Conservation (phyloP, 2,329 filamentous ascomycete species). For the Alternaria brassicae region DNA sequence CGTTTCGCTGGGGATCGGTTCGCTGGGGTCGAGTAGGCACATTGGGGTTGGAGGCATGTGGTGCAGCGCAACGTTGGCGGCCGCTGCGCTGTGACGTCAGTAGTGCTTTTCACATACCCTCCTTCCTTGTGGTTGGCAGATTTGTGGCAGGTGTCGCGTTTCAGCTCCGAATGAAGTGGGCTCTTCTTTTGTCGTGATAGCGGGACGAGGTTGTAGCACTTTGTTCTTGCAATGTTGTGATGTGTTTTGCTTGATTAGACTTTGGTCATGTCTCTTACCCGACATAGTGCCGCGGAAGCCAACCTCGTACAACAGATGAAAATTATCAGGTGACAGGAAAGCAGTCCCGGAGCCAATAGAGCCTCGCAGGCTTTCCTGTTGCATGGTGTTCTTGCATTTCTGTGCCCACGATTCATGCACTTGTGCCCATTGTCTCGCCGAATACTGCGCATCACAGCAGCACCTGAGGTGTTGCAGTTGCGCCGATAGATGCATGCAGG, state of each 20-base stretch:
- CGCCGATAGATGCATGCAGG: background rate
- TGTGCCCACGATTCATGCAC: background rate
- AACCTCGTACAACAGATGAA: background rate
- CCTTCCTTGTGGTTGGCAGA: background rate
- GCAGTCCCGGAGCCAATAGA: background rate
- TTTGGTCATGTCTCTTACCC: background rate
- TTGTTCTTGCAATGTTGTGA: background rate
- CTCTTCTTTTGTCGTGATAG: background rate
- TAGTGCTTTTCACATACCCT: conserved; percentile 2
- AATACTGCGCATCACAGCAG: background rate
- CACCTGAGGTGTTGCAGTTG: background rate
- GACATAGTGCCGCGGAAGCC: background rate
- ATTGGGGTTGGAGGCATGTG: background rate
- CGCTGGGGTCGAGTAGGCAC: background rate
- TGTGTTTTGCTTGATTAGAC: background rate
- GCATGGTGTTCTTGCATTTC: background rate
- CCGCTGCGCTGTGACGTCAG: conserved; percentile 26
- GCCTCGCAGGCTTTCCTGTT: background rate
- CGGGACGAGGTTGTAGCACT: background rate
- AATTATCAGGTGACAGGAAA: background rate
- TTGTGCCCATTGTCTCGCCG: conserved; percentile 2
- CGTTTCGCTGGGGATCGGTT: conserved; percentile 19
- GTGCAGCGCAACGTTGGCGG: conserved; percentile 15
- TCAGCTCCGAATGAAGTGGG: background rate
- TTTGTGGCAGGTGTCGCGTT: background rate